Percentiles rank a stretch among this genome's conserved stretches.
Conservation (phyloP, 2,329 filamentous ascomycete species). For the Paramyrothecium roridum region DNA sequence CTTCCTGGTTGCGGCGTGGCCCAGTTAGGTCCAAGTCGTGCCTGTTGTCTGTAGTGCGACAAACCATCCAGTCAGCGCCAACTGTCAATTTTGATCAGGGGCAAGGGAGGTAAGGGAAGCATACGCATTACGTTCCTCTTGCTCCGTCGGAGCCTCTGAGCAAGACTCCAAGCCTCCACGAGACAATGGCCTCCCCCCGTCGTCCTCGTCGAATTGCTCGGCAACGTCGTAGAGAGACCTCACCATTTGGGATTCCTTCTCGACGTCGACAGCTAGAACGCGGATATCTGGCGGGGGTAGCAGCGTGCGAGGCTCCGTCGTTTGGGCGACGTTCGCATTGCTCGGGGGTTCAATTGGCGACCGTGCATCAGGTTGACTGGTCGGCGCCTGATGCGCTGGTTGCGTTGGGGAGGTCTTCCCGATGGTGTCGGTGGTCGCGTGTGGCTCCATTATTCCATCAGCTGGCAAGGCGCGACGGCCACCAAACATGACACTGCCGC, state of each 20-base stretch:
- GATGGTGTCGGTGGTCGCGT: conserved; percentile 9
- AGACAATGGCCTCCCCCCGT: conserved; percentile 45
- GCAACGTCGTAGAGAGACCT: conserved; percentile 62
- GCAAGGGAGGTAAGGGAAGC: conserved; percentile 42
- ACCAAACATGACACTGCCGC: conserved; percentile 61
- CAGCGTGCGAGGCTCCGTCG: conserved; percentile 1
- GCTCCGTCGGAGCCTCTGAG: conserved; percentile 48
- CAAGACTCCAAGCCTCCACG: conserved; percentile 47
- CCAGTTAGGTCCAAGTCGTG: conserved; percentile 27
- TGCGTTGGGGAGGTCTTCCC: conserved; percentile 3
- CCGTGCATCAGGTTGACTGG: not conserved
- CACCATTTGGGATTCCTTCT: conserved; percentile 65
- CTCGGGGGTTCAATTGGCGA: not conserved
- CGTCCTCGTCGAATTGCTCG: conserved; percentile 51
- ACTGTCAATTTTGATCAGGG: conserved; percentile 14
- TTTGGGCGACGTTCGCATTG: not conserved
- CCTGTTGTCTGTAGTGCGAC: conserved; percentile 18
- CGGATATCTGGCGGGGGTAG: conserved; percentile 43
- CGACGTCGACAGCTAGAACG: conserved; percentile 51
- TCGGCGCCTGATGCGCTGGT: not conserved
- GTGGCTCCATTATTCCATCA: conserved; percentile 14
- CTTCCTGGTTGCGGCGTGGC: conserved; percentile 38
- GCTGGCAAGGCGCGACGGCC: conserved; percentile 32
- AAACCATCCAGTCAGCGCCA: conserved; percentile 21
- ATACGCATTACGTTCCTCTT: conserved; percentile 54